Evolutionary conservation across 768 basidiomycete genomes (phyloP), one percentile per base, ranked within the genome.

Genomic region (Rhizopogon vinicolor): DNA sequence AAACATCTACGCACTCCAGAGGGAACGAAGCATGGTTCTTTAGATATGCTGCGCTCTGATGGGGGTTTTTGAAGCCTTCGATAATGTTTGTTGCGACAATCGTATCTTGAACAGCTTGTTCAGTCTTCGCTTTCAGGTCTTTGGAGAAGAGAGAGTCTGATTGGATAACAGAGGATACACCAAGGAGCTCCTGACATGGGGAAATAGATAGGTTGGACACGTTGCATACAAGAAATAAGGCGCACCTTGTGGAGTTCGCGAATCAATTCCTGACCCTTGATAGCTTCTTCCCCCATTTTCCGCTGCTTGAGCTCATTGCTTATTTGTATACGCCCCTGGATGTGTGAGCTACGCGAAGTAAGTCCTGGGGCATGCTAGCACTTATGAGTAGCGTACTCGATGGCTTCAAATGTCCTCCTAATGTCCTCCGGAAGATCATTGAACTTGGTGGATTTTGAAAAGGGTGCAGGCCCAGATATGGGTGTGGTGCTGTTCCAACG

Each of bases 1-100:
- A 13, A 7, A 45, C 31, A 22, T 6, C 35, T 16, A 54, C 85
- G 45, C 60, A 91, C 88, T 91, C 91, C 9, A 90, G 72, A 22
- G 91, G 91, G 70, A 92, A 93, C n/a, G 75, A 77, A 2, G 91
- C 87, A 56, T 91, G 83, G 49, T 87, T 87, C 65, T 89, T 91
- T 50, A 91, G 72, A 68, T 88, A 84, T 22, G 77, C 77, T 19
- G 81, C 83, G 56, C 84, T 80, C 61, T 84, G 82, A 54, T 91
- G 88, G 3, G 87, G 86, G 63, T 86, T 87, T 58, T 78, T 81
- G 72, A 87, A 89, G 7, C 85, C 90, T 60, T 91, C 90, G 46
- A 93, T 75, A 53, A 92, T 86, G 29, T 83, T 82, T 7, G 83
- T 90, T 3, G 88, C 83, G 28, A 84, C 75, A 52, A 92, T 90